A percentile compares a stretch with the other conserved stretches of the same genome.
Conservation (phyloP, 2,329 filamentous ascomycete genomes). For the Talaromyces sp. region DNA sequence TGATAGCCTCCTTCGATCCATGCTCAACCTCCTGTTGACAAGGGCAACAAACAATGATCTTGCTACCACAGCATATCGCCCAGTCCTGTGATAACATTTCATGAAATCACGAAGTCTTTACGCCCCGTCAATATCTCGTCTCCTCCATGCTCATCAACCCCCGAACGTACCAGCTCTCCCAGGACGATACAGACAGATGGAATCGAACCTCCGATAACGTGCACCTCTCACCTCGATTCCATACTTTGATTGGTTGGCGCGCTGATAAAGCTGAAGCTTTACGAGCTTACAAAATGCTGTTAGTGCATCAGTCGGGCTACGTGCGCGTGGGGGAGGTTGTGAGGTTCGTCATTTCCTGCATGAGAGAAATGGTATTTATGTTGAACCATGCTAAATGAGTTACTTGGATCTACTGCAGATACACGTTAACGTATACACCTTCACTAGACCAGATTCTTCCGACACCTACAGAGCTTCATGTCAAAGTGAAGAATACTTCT, state of each 20-base stretch:
- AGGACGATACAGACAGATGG: constrained; percentile 32
- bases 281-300: constrained; percentile 61
- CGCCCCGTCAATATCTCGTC: neutral
- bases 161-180: constrained; percentile 41
- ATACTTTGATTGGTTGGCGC: constrained; percentile 36
- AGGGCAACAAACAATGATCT: neutral
- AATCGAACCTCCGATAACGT: constrained; percentile 23
- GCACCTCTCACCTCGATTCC: constrained; percentile 27
- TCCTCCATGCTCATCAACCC: constrained; percentile 42
- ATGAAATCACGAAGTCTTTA: neutral
- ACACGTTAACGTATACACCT: constrained; percentile 87
- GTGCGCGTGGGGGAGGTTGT: constrained; percentile 94
- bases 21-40: neutral
- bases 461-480: constrained; percentile 71
- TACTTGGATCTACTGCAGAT: constrained; percentile 41
- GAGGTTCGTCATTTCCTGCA: constrained; percentile 53
- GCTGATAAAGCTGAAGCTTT: constrained; percentile 24
- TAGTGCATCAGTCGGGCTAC: constrained; percentile 84
- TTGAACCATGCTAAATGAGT: neutral
- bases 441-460: constrained; percentile 85
- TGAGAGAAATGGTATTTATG: neutral
- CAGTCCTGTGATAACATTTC: neutral
- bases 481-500: constrained; percentile 89
- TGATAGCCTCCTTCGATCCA: neutral
- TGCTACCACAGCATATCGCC: neutral